Base-by-base conservation (phyloP, 2,329 filamentous ascomycete species). In the Periconia sp. region DNA sequence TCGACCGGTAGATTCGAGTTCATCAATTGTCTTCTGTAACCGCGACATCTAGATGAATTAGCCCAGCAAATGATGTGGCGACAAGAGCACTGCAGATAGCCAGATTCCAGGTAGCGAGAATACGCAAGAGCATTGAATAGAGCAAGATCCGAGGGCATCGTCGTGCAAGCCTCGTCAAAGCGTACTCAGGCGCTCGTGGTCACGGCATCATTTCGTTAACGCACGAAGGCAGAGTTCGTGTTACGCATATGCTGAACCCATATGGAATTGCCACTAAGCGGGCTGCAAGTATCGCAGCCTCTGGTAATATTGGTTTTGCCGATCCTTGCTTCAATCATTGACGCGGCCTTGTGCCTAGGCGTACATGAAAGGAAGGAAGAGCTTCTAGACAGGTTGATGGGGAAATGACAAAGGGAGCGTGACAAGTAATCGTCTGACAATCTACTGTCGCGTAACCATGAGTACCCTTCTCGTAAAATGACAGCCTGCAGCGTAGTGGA, bases 221-320 rank as follows among this genome's bases (percentile, higher is more conserved):
- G 48, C 50, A 59, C 40, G 22, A 46, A 40, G 48, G 41, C 50
- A 41, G 34, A 29, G 38, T 50, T 55, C 34, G 50, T 57, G 56
- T 57, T 50, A 59, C 55, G 10, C 32, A 32, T 32, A 10, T 32
- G 11, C 29, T 6, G 6, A 32, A 10, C 29, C 29, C 16, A 32
- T 32, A 16, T n/a, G 16, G 6, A 15, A 15, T n/a, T n/a, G 7
- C 21, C 21, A 16, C 36, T 39, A 12, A 11, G 6, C 5, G 19
- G 15, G 18, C 36, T 30, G 36, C 36, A 39, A 4, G 18, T 31
- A 13, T 19, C 18, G 36, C 26, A 13, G 15, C 36, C 22, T 30
- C 4, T 21, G 26, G 25, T 22, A 37, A n/a, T 31, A 16, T 31
- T 39, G 26, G 11, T 39, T 23, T 10, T 39, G 36, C 25, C 36